phyloP scores from a whole-genome alignment of 169 alveolate genomes.

The Cryptosporidium tyzzeri region DNA sequence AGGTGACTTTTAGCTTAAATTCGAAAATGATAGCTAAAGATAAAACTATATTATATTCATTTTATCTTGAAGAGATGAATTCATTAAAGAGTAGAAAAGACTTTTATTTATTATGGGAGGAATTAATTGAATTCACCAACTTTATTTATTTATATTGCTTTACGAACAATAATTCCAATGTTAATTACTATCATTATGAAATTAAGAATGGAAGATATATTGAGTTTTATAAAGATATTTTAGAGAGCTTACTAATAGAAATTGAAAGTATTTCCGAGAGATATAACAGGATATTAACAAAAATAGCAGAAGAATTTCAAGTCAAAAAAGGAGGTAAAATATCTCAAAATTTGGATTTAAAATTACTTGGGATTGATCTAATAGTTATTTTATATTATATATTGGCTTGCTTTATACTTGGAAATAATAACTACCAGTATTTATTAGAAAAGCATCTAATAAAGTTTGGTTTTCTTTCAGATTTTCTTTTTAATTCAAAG shows the following conservation, averaged over 20 bases:
- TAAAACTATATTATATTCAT: not conserved
- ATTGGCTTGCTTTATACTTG: conserved; percentile 13
- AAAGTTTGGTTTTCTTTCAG: conserved; percentile 10
- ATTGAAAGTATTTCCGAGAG: not conserved
- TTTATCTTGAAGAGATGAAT: conserved; percentile 3
- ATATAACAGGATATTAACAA: not conserved
- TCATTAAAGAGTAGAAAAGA: not conserved
- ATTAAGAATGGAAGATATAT: not conserved
- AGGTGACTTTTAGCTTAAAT: conserved; percentile 9
- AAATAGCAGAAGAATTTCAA: not conserved
- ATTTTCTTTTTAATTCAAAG: conserved; percentile 11
- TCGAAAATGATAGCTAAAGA: not conserved
- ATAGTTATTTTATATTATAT: conserved; percentile 14
- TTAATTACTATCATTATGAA: not conserved
- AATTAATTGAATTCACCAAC: conserved; percentile 27
- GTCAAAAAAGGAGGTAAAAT: not conserved
- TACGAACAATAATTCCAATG: not conserved
- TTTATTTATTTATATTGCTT: conserved; percentile 41
- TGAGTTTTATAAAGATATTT: conserved; percentile 2
- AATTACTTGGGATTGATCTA: conserved; percentile 5
- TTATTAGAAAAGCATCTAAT: not conserved
- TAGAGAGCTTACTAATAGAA: conserved; percentile 8
- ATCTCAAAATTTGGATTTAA: conserved; percentile 1
- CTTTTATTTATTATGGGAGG: conserved; percentile 5
- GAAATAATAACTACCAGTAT: conserved; percentile 21